Conservation (phyloP, 179 eudicot species). For the Actinidia arguta region DNA sequence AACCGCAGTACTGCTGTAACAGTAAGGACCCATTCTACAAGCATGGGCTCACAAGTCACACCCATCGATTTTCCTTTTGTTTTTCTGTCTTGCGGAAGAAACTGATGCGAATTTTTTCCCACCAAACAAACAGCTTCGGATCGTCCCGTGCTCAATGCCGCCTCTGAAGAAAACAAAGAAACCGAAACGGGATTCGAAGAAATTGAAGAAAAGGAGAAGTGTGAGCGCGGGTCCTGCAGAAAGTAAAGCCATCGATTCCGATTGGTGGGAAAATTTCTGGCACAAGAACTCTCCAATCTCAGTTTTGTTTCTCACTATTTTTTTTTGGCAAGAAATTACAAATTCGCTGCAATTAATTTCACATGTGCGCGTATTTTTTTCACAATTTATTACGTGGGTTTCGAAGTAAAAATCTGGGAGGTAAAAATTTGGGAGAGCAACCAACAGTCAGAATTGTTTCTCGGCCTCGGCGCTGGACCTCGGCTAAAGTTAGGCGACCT, state of each 20-base stretch:
- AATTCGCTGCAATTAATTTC: conserved; percentile 12
- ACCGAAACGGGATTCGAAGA: conserved; percentile 52
- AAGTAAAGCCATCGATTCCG: conserved; percentile 66
- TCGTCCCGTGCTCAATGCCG: conserved; percentile 22
- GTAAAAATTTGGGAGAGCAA: no score
- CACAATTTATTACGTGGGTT: background rate
- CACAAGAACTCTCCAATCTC: conserved; percentile 59
- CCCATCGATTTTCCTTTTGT: no score
- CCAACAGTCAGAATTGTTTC: no score
- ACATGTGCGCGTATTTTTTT: background rate
- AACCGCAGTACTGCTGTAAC: no score
- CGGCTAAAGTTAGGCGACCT: no score
- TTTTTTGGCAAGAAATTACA: conserved; percentile 13
- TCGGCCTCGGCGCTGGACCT: no score
- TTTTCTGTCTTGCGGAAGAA: background rate
- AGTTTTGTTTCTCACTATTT: conserved; percentile 39
- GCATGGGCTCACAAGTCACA: no score
- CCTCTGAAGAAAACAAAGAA: conserved; percentile 61
- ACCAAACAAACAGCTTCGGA: background rate
- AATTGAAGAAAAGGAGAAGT: conserved; percentile 44
- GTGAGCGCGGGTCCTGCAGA: conserved; percentile 60
- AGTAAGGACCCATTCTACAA: no score
- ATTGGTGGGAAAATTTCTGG: conserved; percentile 96
- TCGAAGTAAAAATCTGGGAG: background rate
- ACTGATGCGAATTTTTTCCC: background rate